Evolutionary conservation across 2,329 filamentous ascomycete genomes (phyloP).

Genomic region (Fusarium solani-melongenae): DNA sequence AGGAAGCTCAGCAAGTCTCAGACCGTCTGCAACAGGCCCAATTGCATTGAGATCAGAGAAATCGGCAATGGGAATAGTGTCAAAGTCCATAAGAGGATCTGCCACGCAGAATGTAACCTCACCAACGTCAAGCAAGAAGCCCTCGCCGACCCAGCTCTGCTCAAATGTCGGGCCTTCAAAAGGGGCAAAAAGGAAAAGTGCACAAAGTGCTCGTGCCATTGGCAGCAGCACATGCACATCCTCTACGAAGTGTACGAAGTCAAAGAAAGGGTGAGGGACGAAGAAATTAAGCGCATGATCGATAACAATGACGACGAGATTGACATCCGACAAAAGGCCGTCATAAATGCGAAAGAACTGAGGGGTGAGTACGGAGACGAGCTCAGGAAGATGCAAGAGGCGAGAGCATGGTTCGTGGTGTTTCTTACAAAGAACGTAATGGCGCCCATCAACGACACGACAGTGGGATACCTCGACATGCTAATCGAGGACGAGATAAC

Average conservation of each 20-base stretch:
- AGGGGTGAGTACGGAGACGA: not conserved
- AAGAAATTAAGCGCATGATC: no score
- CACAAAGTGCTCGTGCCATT: no score
- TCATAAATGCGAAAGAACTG: not conserved
- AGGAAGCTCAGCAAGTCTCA: conserved; percentile 3
- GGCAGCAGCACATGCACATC: conserved; percentile 26
- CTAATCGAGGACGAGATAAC: conserved; percentile 3
- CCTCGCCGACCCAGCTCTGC: not conserved
- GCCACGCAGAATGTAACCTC: conserved; percentile 1
- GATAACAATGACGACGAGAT: no score
- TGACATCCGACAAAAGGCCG: not conserved
- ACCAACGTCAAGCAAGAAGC: conserved; percentile 5
- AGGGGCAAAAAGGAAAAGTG: not conserved
- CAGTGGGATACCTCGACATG: conserved; percentile 11
- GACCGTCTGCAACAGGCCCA: not conserved
- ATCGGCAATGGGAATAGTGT: no score
- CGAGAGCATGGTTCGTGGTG: not conserved
- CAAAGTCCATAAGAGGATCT: not conserved
- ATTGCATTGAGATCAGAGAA: no score
- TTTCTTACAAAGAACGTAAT: conserved; percentile 1
- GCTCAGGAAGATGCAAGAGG: not conserved
- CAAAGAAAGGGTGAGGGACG: not conserved
- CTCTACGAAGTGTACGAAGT: conserved; percentile 8
- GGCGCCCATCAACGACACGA: conserved; percentile 4
- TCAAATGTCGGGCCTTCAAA: conserved; percentile 5